Conservation (phyloP, 208 protist species). For the Trypanosoma scelopori region DNA sequence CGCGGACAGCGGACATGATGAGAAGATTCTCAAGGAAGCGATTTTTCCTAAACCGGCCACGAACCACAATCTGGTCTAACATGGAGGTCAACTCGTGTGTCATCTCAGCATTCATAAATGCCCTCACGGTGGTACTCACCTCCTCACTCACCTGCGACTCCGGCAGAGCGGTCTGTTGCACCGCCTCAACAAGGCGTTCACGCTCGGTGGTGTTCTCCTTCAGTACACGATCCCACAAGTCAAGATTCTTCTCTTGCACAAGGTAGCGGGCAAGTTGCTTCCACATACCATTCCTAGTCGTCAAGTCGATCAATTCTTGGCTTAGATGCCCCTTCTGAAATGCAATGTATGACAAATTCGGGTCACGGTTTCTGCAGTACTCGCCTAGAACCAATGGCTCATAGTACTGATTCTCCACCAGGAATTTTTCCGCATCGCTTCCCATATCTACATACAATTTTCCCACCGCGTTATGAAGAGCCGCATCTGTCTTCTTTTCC, state of each 20-base stretch:
- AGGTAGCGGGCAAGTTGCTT: constrained; percentile 98
- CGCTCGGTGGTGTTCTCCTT: constrained; percentile 87
- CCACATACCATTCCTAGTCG: constrained; percentile 97
- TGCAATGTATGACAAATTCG: constrained; percentile 96
- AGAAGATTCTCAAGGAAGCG: constrained; percentile 99
- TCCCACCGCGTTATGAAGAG: constrained; percentile 98
- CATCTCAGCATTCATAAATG: constrained; percentile 99
- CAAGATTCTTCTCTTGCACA: constrained; percentile 96
- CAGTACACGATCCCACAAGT: constrained; percentile 98
- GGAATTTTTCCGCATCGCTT: constrained; percentile 96
- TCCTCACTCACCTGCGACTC: constrained; percentile 96
- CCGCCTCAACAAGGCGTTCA: constrained; percentile 96
- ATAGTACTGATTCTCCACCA: constrained; percentile 97
- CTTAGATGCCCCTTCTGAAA: constrained; percentile 97
- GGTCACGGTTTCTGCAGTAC: constrained; percentile 99
- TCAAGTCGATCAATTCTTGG: constrained; percentile 97
- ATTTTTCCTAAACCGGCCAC: constrained; percentile 97
- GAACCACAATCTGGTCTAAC: constrained; percentile 99
- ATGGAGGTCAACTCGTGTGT: constrained; percentile 99
- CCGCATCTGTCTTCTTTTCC: constrained; percentile 95
- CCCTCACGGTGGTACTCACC: constrained; percentile 98
- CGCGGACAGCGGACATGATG: constrained; percentile 99
- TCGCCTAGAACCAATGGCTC: constrained; percentile 94
- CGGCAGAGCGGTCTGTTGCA: constrained; percentile 98
- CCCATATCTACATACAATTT: constrained; percentile 99